Base-by-base conservation (phyloP, 2,329 filamentous ascomycete species). In the Pseudogymnoascus sp. region DNA sequence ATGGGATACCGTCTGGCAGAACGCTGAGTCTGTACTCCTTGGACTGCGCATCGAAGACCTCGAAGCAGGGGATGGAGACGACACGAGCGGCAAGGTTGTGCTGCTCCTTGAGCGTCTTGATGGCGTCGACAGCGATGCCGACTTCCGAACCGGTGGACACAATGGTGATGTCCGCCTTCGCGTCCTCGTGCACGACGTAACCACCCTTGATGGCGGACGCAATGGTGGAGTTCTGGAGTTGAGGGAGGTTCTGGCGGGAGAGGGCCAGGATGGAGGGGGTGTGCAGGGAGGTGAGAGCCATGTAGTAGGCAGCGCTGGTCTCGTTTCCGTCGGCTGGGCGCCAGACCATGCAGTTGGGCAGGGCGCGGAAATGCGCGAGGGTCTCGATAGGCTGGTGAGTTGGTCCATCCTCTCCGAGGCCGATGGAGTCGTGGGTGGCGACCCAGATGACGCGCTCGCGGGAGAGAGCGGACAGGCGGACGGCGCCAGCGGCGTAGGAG, bases 271-370 rank as follows among this genome's bases (percentile, higher is more conserved):
- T 95, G 78, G 87, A 91, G 69, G 95, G 95, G 38, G 93, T 97
- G 78, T 88, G 82, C 81, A 91, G 91, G 73, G 91, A 89, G 69
- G 90, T 96, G 70, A 99, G 82, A 60, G 93, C 91, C 73, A 96
- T 84, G 81, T 97, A 97, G 86, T 97, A 99, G 70, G 95, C 93
- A 73, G 92, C 93, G 75, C 90, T 96, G 72, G 90, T 95, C 89
- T 99, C 95, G 82, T 97, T 97, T 74, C 93, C 93, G 74, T 97
- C 95, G 72, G 95, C 93, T 70, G 95, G 95, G 75, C 95, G 93
- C 95, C 95, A 97, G 73, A 97, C 93, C 91, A 97, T 96, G 84
- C 89, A 90, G 88, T 99, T 99, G 75, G 95, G 95, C 71, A 97
- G 86, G 69, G 95, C 95, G 77, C 95, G 93, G 91, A 97, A 97